phyloP scores from a whole-genome alignment of 2,329 filamentous ascomycete species.

The Penicillium sp. region DNA sequence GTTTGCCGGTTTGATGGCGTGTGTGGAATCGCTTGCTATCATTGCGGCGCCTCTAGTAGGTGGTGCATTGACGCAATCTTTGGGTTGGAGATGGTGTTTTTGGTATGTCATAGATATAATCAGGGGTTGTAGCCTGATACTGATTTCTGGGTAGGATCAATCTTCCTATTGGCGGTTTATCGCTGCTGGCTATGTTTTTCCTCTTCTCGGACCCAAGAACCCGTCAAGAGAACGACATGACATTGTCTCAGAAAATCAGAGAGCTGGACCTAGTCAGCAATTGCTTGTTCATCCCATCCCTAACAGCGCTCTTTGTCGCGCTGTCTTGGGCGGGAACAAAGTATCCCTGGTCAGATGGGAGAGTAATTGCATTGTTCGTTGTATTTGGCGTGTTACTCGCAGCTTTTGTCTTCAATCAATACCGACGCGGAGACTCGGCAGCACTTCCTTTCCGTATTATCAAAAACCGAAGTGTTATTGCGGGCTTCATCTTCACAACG shows the following conservation, averaged over 20 bases:
- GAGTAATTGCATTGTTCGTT: neutral
- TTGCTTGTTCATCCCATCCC: neutral
- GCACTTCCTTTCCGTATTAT: conserved; percentile 36
- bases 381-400: neutral
- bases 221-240: conserved; percentile 8
- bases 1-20: conserved; percentile 25
- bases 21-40: conserved; percentile 28
- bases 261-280: conserved; percentile 33
- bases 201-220: conserved; percentile 23
- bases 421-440: conserved; percentile 15
- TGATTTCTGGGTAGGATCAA: conserved; percentile 28
- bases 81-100: conserved; percentile 42
- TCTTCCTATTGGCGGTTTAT: conserved; percentile 31
- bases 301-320: neutral
- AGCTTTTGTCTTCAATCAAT: neutral
- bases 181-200: conserved; percentile 18
- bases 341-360: neutral
- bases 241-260: conserved; percentile 26
- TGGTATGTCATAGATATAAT: conserved; percentile 14
- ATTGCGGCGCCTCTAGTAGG: conserved; percentile 36
- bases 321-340: neutral
- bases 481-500: conserved; percentile 24
- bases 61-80: conserved; percentile 35
- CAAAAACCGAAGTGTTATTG: conserved; percentile 29
- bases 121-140: neutral